phyloP scores from a whole-genome alignment of 495 filamentous ascomycete genomes.

The Astrothelium subdiscretum region DNA sequence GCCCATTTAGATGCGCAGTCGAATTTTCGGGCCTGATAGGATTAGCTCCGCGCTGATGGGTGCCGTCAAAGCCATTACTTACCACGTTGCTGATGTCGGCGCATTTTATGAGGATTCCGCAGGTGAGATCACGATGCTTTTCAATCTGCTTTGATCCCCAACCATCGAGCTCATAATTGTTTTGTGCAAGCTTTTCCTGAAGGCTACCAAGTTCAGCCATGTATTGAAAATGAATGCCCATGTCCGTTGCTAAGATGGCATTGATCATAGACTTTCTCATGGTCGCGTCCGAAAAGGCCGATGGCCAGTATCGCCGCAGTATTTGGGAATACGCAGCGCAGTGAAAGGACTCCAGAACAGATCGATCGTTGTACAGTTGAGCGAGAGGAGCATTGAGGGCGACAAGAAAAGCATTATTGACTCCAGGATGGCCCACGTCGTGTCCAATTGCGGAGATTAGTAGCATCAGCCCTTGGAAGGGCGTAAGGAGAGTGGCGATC shows the following conservation, averaged over 20 bases:
- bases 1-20: slow-evolving; percentile 78
- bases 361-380: slow-evolving; percentile 96
- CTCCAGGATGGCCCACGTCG: slow-evolving; percentile 93
- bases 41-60: slow-evolving; percentile 16
- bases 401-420: slow-evolving; percentile 93
- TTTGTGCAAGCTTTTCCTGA: slow-evolving; percentile 60
- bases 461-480: slow-evolving; percentile 80
- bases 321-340: slow-evolving; percentile 97
- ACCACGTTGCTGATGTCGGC: slow-evolving; percentile 98
- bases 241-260: slow-evolving; percentile 90
- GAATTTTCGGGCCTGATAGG: slow-evolving; percentile 62
- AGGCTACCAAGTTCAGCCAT: slow-evolving; percentile 73
- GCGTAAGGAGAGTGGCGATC: slow-evolving; percentile 58
- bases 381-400: slow-evolving; percentile 87
- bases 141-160: slow-evolving; percentile 63
- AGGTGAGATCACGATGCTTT: slow-evolving; percentile 65
- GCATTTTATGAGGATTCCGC: slow-evolving; percentile 90
- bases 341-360: slow-evolving; percentile 93
- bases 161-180: slow-evolving; percentile 42
- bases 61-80: slow-evolving; percentile 27
- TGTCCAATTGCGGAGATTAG: slow-evolving; percentile 92
- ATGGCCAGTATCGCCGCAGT: slow-evolving; percentile 82
- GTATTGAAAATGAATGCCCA: slow-evolving; percentile 92
- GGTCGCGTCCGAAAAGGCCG: slow-evolving; percentile 57
- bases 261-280: slow-evolving; percentile 88